These are phyloP conservation scores for Entomortierella parvispora DNA, from an alignment of 192 early-diverging fungal species.

Conservation along the genomic window DNA sequence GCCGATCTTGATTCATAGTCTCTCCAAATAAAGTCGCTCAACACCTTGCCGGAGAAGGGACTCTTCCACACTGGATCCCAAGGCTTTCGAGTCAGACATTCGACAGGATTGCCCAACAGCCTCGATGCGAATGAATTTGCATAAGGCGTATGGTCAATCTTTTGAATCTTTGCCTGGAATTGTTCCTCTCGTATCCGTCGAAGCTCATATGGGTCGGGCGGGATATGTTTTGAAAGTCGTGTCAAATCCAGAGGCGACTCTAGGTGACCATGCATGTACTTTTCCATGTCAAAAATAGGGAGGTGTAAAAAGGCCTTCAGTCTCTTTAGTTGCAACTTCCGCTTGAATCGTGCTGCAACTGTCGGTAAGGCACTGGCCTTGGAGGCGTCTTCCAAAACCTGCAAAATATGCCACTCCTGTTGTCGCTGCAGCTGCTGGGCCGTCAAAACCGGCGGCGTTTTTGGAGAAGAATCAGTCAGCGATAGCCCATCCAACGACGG, in stretches of 20 bases:
- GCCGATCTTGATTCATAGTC: conserved; percentile 66
- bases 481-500: conserved; percentile 19
- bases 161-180: conserved; percentile 43
- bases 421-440: conserved; percentile 50
- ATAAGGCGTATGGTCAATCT: conserved; percentile 68
- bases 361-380: conserved; percentile 50
- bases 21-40: conserved; percentile 88
- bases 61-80: conserved; percentile 63
- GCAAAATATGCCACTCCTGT: conserved; percentile 65
- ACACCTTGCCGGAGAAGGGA: conserved; percentile 75
- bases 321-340: conserved; percentile 65
- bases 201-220: conserved; percentile 37
- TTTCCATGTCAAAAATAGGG: conserved; percentile 76
- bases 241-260: conserved; percentile 33
- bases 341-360: conserved; percentile 61
- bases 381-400: conserved; percentile 56
- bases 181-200: conserved; percentile 32
- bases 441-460: conserved; percentile 27
- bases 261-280: conserved; percentile 52
- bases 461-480: conserved; percentile 6
- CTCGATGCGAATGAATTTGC: conserved; percentile 80
- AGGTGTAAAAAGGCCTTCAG: conserved; percentile 72
- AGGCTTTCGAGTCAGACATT: conserved; percentile 64
- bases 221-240: conserved; percentile 30
- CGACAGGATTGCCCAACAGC: conserved; percentile 69